A percentile compares a stretch with the other conserved stretches of the same genome.
Conservation (phyloP, 116 monocot genomes). For the Trichopus zeylanicus region DNA sequence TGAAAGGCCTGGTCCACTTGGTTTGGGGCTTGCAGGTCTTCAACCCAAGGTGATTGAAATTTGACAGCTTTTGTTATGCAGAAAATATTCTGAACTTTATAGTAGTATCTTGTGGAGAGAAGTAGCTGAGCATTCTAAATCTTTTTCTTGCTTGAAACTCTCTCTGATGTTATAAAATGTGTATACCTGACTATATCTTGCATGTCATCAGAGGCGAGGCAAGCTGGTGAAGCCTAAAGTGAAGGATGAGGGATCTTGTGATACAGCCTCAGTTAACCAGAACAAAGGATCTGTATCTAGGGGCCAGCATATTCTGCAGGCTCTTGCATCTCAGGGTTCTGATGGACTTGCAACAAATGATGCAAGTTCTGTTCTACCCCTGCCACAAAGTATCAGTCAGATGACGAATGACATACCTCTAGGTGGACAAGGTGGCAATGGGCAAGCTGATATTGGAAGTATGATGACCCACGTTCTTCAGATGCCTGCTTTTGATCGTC, state of each 20-base stretch:
- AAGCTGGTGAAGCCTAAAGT: conserved; percentile 30
- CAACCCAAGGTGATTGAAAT: conserved; percentile 57
- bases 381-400: conserved; percentile 12
- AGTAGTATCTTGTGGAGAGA: not conserved
- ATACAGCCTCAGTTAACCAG: conserved; percentile 6
- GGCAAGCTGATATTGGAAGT: conserved; percentile 25
- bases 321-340: conserved; percentile 41
- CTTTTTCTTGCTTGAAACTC: not conserved
- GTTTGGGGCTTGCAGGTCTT: conserved; percentile 74
- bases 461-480: conserved; percentile 47
- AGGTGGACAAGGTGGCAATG: conserved; percentile 8
- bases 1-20: conserved; percentile 42
- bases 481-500: conserved; percentile 36
- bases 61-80: not conserved
- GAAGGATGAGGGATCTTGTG: conserved; percentile 13
- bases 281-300: conserved; percentile 33
- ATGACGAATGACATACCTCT: conserved; percentile 13
- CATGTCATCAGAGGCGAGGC: conserved; percentile 29
- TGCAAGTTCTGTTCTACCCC: conserved; percentile 7
- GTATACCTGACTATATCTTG: not conserved
- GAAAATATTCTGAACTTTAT: not conserved
- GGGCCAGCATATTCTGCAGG: conserved; percentile 45
- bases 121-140: not conserved
- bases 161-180: not conserved
- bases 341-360: conserved; percentile 1